Percentiles rank a stretch among this genome's conserved stretches.
Evolutionary conservation across 805 yeast genomes (phyloP).

Genomic region (Yarrowia bubula): DNA sequence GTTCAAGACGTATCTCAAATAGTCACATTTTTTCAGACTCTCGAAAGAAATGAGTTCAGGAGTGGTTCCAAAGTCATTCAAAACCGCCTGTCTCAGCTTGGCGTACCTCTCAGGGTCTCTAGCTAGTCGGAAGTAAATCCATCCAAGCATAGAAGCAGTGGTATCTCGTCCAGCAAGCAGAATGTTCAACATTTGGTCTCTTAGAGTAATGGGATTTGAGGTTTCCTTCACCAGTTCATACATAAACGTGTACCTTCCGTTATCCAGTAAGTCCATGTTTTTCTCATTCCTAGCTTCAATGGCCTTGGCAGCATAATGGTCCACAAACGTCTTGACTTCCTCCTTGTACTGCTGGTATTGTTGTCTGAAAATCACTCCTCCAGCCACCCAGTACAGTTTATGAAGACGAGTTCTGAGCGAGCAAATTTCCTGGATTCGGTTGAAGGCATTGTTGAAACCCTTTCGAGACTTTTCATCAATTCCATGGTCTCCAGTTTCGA

Average conservation of each 20-base stretch:
- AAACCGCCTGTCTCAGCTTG: conserved; percentile 43
- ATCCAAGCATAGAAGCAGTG: conserved; percentile 51
- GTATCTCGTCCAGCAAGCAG: conserved; percentile 57
- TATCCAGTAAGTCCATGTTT: conserved; percentile 29
- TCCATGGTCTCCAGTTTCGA: conserved; percentile 24
- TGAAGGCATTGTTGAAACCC: conserved; percentile 30
- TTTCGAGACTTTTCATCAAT: conserved; percentile 28
- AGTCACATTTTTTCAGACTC: conserved; percentile 48
- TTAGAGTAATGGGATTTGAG: conserved; percentile 46
- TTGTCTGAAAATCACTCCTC: conserved; percentile 17
- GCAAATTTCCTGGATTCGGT: conserved; percentile 30
- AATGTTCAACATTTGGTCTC: conserved; percentile 53
- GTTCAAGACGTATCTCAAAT: conserved; percentile 48
- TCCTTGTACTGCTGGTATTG: conserved; percentile 39
- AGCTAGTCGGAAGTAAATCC: conserved; percentile 47
- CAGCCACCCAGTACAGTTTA: conserved; percentile 30
- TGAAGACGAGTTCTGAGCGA: conserved; percentile 31
- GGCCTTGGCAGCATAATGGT: conserved; percentile 44
- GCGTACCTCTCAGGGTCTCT: conserved; percentile 39
- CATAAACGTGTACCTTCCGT: conserved; percentile 48
- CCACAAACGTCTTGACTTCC: conserved; percentile 41
- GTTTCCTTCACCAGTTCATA: conserved; percentile 51
- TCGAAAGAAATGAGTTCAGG: conserved; percentile 43
- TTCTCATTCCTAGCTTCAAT: conserved; percentile 32
- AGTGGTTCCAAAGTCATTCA: conserved; percentile 41